Conservation (phyloP, 208 protist species). For the Strigomonas galati region DNA sequence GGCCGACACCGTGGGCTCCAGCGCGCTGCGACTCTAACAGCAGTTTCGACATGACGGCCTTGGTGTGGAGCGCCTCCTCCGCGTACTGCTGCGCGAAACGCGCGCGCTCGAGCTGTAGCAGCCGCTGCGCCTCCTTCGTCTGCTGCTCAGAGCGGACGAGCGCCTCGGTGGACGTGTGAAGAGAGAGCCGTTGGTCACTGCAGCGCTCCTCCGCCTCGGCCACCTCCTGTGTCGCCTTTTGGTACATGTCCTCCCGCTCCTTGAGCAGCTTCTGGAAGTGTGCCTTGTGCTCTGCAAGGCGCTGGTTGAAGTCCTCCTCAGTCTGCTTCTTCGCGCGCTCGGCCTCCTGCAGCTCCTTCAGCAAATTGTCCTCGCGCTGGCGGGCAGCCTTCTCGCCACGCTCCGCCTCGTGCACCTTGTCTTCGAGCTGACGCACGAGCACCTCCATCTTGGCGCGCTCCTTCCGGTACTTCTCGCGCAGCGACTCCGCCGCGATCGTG, state of each 20-base stretch:
- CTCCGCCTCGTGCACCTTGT: slow-evolving; percentile 25
- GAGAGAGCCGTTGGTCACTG: slow-evolving; percentile 17
- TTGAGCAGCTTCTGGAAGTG: slow-evolving; percentile 30
- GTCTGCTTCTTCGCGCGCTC: slow-evolving; percentile 25
- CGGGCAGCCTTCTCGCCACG: slow-evolving; percentile 36
- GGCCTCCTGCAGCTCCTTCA: slow-evolving; percentile 21
- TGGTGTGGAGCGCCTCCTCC: slow-evolving; percentile 29
- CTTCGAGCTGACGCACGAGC: slow-evolving; percentile 43
- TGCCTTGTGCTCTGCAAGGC: slow-evolving; percentile 22
- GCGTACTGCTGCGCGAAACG: slow-evolving; percentile 23
- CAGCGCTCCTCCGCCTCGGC: slow-evolving; percentile 18
- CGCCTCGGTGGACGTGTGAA: slow-evolving; percentile 9
- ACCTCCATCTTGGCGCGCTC: slow-evolving; percentile 59
- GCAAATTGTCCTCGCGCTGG: slow-evolving; percentile 29
- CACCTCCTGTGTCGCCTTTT: slow-evolving; percentile 22
- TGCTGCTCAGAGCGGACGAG: slow-evolving; percentile 13
- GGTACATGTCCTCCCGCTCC: slow-evolving; percentile 29
- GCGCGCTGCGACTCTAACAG: slow-evolving; percentile 18
- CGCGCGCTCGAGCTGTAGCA: slow-evolving; percentile 6
- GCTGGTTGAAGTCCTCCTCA: slow-evolving; percentile 25
- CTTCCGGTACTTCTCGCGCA: slow-evolving; percentile 55
- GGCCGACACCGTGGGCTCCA: slow-evolving; percentile 17
- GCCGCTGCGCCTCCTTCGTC: slow-evolving; percentile 22
- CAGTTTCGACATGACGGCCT: slow-evolving; percentile 14
- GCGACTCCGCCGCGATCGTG: slow-evolving; percentile 30